Evolutionary conservation across 306 rosid genomes (phyloP), one percentile per base, ranked within the genome.

Genomic region (Delonix regia): DNA sequence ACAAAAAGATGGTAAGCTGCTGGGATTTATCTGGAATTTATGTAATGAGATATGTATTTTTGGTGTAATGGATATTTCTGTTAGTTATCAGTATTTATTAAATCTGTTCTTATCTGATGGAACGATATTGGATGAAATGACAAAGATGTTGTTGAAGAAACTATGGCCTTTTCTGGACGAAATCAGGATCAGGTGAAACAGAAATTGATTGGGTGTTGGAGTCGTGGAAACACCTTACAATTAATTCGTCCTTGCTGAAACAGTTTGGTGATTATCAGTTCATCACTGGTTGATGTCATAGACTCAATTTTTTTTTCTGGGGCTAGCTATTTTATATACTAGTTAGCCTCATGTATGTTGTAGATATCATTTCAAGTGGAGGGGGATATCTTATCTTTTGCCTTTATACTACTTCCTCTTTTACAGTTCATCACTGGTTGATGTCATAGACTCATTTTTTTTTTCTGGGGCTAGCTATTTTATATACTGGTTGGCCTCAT

Each of bases 1-100:
- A 74, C 71, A n/a, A 24, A 53, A 75, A 69, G 28, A 64, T 34
- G 44, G 41, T 69, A 24, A 56, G 39, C 42, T 52, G 42, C 69
- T 41, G 56, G 25, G 66, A 67, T 69, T 83, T 5, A 22, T 22
- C 34, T 42, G n/a, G 18, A 13, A 56, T 68, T 74, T 16, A 59
- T 60, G 39, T 56, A 14, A 34, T 36, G 72, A 10, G 60, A 36
- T 7, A 70, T 48, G 10, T 64, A 47, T 70, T 62, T 62, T 68
- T 41, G 16, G 62, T 24, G 12, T 45, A 15, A 3, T 45, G 51
- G 4, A 14, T 45, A 13, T 45, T 45, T 45, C n/a, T n/a, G 13
- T 18, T 13, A 45, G n/a, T 45, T 45, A 45, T 45, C 6, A 14
- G n/a, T 45, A 4, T 45, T 4, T 45, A 14, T 45, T n/a, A 4